These are phyloP conservation scores for Amniculicola lignicola DNA, from an alignment of 495 filamentous ascomycete species.

Conservation along the genomic window DNA sequence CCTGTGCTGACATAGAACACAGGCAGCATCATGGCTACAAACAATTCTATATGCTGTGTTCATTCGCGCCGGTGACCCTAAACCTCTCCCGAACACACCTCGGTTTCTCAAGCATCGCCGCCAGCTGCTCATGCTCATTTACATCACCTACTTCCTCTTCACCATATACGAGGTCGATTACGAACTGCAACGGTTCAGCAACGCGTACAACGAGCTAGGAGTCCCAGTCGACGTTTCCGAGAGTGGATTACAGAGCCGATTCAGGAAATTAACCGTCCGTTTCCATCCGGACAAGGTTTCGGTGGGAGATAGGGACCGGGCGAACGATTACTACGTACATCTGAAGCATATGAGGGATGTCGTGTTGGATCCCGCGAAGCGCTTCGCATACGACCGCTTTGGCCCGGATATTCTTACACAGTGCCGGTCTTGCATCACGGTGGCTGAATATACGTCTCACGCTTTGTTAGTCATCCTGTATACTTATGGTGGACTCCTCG, in stretches of 20 bases:
- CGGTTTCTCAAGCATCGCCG: constrained; percentile 69
- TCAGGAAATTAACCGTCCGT: constrained; percentile 76
- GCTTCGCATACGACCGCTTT: constrained; percentile 92
- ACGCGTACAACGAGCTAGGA: constrained; percentile 75
- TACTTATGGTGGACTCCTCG: constrained; percentile 63
- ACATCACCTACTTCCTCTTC: constrained; percentile 80
- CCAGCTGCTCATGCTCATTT: constrained; percentile 76
- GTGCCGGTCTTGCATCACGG: constrained; percentile 67
- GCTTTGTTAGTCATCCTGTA: constrained; percentile 59
- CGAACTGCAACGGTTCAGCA: constrained; percentile 62
- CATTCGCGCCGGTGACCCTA: constrained; percentile 85
- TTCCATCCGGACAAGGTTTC: constrained; percentile 85
- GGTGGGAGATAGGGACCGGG: constrained; percentile 43
- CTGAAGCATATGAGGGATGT: constrained; percentile 82
- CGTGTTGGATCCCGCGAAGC: constrained; percentile 69
- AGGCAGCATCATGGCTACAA: constrained; percentile 76
- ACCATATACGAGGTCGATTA: constrained; percentile 92
- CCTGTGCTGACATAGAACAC: constrained; percentile 48
- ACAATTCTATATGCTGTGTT: constrained; percentile 81
- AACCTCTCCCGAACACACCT: constrained; percentile 68
- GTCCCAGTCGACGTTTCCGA: constrained; percentile 67
- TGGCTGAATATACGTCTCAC: constrained; percentile 67
- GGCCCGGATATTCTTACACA: constrained; percentile 64
- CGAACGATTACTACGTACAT: constrained; percentile 67
- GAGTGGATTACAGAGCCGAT: constrained; percentile 74